These are phyloP conservation scores for Rhodofomes roseus DNA, from an alignment of 1,284 basidiomycete genomes.

Conservation along the genomic window DNA sequence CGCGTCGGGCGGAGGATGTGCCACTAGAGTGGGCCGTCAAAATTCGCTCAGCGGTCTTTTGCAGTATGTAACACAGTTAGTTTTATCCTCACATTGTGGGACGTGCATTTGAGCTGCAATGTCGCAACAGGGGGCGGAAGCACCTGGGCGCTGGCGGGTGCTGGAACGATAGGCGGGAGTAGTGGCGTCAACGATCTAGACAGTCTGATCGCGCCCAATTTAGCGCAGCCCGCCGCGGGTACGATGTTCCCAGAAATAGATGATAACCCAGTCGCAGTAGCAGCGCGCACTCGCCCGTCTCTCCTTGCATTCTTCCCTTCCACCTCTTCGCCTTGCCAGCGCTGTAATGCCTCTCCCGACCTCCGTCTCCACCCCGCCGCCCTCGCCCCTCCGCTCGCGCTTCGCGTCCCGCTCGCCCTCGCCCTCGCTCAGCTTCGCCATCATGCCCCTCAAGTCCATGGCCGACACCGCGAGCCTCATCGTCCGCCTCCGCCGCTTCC, in stretches of 20 bases:
- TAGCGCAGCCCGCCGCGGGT: background rate
- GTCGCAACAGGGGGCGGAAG: background rate
- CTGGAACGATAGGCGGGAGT: background rate
- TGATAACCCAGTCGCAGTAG: background rate
- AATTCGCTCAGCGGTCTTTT: no score
- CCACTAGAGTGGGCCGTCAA: no score
- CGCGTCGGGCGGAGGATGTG: no score
- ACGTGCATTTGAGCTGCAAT: no score
- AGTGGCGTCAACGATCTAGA: background rate
- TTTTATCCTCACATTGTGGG: no score
- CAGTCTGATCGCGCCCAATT: background rate
- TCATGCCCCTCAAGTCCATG: slow-evolving; percentile 28
- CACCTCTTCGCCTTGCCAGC: background rate
- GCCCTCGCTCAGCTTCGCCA: slow-evolving; percentile 21
- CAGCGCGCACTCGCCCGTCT: background rate
- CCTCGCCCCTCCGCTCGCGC: slow-evolving; percentile 24
- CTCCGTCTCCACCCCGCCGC: slow-evolving; percentile 22
- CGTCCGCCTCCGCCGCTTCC: slow-evolving; percentile 42
- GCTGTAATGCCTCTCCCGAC: background rate
- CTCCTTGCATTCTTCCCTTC: background rate
- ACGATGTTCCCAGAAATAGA: background rate
- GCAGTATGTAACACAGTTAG: no score
- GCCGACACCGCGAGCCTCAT: slow-evolving; percentile 48
- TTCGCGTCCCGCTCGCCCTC: slow-evolving; percentile 19
- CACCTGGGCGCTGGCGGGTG: background rate